Conservation (phyloP, 371 early-diverging fungal species). For the Haplosporangium sp. region DNA sequence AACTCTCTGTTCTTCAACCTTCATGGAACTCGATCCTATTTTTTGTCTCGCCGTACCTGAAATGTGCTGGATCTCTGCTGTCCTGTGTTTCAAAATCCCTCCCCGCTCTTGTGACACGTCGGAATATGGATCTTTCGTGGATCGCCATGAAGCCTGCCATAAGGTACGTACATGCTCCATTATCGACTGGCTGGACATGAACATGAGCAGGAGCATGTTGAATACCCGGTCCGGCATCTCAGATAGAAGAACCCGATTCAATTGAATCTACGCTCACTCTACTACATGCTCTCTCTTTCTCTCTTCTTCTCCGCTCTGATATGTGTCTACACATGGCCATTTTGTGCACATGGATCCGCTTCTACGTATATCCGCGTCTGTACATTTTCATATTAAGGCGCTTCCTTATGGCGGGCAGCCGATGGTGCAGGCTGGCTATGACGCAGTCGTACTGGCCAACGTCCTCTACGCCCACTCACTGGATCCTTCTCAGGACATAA, state of each 20-base stretch:
- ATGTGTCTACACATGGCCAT: background rate
- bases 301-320: background rate
- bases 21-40: background rate
- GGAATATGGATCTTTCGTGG: background rate
- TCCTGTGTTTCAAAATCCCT: background rate
- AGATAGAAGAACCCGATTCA: no score
- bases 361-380: background rate
- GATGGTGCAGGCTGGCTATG: constrained; percentile 37
- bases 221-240: no score
- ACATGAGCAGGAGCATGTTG: no score
- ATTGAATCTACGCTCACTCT: no score
- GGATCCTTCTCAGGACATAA: constrained; percentile 9
- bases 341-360: background rate
- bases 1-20: background rate
- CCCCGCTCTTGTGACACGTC: background rate
- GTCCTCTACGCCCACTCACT: constrained; percentile 29
- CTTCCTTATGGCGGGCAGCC: constrained; percentile 44
- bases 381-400: constrained; percentile 13
- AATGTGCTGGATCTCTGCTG: background rate
- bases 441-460: constrained; percentile 29
- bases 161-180: constrained; percentile 7
- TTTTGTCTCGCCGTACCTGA: background rate
- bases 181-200: background rate
- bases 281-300: background rate
- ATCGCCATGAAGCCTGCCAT: constrained; percentile 14